A percentile compares a stretch with the other conserved stretches of the same genome.
phyloP scores from a whole-genome alignment of 768 basidiomycete species.

The Mycena crocata region DNA sequence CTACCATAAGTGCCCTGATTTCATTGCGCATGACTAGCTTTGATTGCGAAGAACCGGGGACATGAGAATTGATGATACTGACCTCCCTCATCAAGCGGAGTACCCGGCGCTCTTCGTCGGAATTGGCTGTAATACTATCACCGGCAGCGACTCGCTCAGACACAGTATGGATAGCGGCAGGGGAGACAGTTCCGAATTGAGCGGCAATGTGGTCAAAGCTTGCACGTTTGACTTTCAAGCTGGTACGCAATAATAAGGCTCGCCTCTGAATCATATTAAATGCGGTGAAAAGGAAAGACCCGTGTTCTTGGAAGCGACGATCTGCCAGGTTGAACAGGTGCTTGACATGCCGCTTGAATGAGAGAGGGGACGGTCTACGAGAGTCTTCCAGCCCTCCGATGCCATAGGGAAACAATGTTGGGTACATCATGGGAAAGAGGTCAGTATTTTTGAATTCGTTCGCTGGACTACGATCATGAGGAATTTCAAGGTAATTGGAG shows the following conservation, averaged over 20 bases:
- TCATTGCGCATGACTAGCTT: background rate
- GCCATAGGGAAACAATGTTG: background rate
- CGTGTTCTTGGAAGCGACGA: background rate
- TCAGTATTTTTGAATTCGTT: background rate
- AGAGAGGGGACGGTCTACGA: background rate
- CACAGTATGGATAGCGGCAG: too few relatives aligned
- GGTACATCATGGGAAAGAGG: background rate
- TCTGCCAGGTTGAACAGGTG: background rate
- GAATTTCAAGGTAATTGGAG: background rate
- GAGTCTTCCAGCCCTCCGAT: background rate
- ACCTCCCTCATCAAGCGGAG: background rate
- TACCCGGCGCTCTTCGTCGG: too few relatives aligned
- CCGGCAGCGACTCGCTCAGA: too few relatives aligned
- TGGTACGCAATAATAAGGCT: too few relatives aligned
- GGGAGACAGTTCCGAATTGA: too few relatives aligned
- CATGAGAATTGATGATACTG: background rate
- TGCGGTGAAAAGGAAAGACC: background rate
- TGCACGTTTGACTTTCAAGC: background rate
- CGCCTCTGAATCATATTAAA: conserved; percentile 2
- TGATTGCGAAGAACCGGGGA: background rate
- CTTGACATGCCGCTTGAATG: background rate
- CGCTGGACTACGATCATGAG: background rate
- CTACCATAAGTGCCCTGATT: background rate
- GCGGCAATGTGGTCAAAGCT: too few relatives aligned
- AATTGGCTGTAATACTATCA: too few relatives aligned